Evolutionary conservation across 495 filamentous ascomycete species (phyloP).

Genomic region (Recurvomyces mirabilis): DNA sequence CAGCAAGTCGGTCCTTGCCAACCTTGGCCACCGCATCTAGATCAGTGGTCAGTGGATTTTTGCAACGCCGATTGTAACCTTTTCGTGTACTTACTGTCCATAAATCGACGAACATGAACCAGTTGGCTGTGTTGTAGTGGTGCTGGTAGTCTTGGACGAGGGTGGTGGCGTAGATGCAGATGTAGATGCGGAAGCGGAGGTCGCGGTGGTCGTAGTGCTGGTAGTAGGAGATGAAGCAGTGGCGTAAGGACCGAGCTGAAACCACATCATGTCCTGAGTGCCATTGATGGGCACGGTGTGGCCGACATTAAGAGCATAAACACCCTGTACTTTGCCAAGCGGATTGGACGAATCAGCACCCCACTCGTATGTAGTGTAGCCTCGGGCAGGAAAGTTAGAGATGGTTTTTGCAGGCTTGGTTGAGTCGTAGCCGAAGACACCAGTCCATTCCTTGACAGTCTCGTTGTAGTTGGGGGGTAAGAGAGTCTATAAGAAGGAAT

Average conservation of each 20-base stretch:
- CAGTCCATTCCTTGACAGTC: slow-evolving; percentile 48
- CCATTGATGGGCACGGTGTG: slow-evolving; percentile 20
- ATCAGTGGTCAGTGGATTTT: no score
- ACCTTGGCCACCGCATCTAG: neutral
- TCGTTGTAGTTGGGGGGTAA: slow-evolving; percentile 40
- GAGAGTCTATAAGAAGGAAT: no score
- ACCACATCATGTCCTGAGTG: slow-evolving; percentile 18
- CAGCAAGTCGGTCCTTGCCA: neutral
- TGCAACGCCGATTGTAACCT: no score
- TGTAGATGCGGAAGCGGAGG: no score
- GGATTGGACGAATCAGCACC: slow-evolving; percentile 15
- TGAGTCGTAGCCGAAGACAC: slow-evolving; percentile 33
- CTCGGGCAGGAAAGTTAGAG: slow-evolving; percentile 32
- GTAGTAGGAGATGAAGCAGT: neutral
- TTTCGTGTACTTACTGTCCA: no score
- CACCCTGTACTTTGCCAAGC: slow-evolving; percentile 11
- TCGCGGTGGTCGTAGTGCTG: neutral
- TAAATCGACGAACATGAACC: neutral
- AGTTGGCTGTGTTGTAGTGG: neutral
- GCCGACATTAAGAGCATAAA: slow-evolving; percentile 16
- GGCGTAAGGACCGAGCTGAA: slow-evolving; percentile 16
- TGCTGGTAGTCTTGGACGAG: neutral
- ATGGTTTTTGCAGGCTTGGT: slow-evolving; percentile 26
- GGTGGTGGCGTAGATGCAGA: neutral
- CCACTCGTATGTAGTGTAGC: slow-evolving; percentile 24